Conservation (phyloP, 2,329 filamentous ascomycete genomes). For the Aspergillus costaricaensis region DNA sequence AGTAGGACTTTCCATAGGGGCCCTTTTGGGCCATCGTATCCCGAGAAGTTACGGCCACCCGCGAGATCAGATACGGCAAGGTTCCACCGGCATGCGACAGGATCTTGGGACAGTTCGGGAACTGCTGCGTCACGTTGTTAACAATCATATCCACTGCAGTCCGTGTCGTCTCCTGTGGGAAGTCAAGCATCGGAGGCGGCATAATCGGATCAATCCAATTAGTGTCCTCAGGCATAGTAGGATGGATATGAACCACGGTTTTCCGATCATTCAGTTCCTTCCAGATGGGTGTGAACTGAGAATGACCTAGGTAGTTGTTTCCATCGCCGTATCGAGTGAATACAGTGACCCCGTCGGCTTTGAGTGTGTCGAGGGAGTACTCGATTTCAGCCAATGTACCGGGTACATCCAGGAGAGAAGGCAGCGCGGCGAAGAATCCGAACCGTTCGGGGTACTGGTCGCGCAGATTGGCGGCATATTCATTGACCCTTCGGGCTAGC, state of each 20-base stretch:
- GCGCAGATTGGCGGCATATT: slow-evolving; percentile 10
- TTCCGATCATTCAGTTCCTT: slow-evolving; percentile 41
- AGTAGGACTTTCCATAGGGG: slow-evolving; percentile 15
- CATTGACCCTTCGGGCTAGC: slow-evolving; percentile 14
- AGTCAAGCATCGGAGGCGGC: slow-evolving; percentile 47
- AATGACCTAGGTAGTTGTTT: slow-evolving; percentile 51
- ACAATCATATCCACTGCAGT: slow-evolving; percentile 48
- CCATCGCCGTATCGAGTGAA: slow-evolving; percentile 52
- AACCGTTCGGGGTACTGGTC: slow-evolving; percentile 7
- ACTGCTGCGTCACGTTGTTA: slow-evolving; percentile 31
- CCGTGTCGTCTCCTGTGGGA: slow-evolving; percentile 50
- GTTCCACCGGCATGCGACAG: slow-evolving; percentile 52
- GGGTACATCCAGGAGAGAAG: slow-evolving; percentile 13
- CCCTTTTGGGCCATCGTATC: slow-evolving; percentile 4
- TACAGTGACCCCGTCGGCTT: slow-evolving; percentile 50
- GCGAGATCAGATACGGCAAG: slow-evolving; percentile 44
- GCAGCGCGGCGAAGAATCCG: slow-evolving; percentile 22
- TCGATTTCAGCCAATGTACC: slow-evolving; percentile 14
- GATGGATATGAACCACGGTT: slow-evolving; percentile 51
- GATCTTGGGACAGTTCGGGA: slow-evolving; percentile 48
- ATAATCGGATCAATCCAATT: slow-evolving; percentile 35
- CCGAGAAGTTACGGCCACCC: slow-evolving; percentile 27
- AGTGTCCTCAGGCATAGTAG: slow-evolving; percentile 39
- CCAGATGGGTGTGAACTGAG: slow-evolving; percentile 45
- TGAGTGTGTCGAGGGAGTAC: slow-evolving; percentile 17